Evolutionary conservation across 2,329 filamentous ascomycete genomes (phyloP).

Genomic region (Anthostomella pinea): DNA sequence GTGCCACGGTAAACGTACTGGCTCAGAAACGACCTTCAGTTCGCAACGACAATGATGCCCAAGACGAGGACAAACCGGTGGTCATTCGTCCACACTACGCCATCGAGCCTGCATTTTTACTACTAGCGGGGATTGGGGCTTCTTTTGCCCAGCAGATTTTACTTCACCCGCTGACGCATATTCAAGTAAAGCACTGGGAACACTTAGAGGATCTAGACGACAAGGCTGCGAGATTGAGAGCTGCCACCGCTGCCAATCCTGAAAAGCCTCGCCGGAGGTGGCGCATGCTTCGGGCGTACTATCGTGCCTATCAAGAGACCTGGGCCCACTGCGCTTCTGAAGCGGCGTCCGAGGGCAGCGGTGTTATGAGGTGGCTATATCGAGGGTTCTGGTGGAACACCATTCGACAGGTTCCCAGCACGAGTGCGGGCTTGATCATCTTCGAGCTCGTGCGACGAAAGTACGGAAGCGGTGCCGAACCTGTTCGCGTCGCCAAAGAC

Average conservation of each 20-base stretch:
- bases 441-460: conserved; percentile 74
- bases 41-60: conserved; percentile 18
- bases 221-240: conserved; percentile 47
- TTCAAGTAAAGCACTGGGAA: conserved; percentile 72
- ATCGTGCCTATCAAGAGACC: conserved; percentile 68
- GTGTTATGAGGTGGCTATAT: conserved; percentile 64
- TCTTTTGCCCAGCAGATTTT: conserved; percentile 67
- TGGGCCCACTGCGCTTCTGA: conserved; percentile 57
- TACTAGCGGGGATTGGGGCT: conserved; percentile 66
- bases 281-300: conserved; percentile 63
- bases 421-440: conserved; percentile 72
- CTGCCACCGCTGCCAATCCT: conserved; percentile 29
- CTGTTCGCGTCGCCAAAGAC: conserved; percentile 63
- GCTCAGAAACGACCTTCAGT: conserved; percentile 43
- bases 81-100: conserved; percentile 72
- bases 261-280: conserved; percentile 38
- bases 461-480: conserved; percentile 62
- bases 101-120: conserved; percentile 69
- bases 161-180: conserved; percentile 67
- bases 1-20: conserved; percentile 49
- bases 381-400: conserved; percentile 70
- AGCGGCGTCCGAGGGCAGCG: conserved; percentile 54
- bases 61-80: conserved; percentile 30
- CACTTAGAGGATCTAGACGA: conserved; percentile 70
- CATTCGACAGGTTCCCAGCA: conserved; percentile 71